A percentile compares a stretch with the other conserved stretches of the same genome.
Conservation (phyloP, 805 yeast species). For the Spathaspora gorwiae region DNA sequence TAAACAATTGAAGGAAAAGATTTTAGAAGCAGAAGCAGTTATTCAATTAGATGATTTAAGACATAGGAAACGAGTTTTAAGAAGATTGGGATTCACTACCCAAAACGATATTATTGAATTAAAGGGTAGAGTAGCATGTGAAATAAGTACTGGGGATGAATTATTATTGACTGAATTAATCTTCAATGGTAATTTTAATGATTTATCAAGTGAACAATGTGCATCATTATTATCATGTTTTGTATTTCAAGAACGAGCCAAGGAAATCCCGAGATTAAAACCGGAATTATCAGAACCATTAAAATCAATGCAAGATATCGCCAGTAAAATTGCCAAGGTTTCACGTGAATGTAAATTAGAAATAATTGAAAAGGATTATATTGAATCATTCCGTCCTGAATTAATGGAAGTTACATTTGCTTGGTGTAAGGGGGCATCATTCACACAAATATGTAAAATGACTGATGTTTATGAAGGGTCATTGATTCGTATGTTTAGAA, state of each 20-base stretch:
- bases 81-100: slow-evolving; percentile 87
- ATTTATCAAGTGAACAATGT: slow-evolving; percentile 80
- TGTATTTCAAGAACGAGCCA: slow-evolving; percentile 94
- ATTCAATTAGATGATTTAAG: slow-evolving; percentile 91
- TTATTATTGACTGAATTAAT: slow-evolving; percentile 82
- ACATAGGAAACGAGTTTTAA: slow-evolving; percentile 85
- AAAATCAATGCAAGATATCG: slow-evolving; percentile 85
- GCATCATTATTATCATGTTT: slow-evolving; percentile 91
- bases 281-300: slow-evolving; percentile 92
- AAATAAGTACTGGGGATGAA: slow-evolving; percentile 88
- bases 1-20: slow-evolving; percentile 56
- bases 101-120: slow-evolving; percentile 86
- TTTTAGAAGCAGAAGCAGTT: slow-evolving; percentile 81
- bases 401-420: slow-evolving; percentile 95
- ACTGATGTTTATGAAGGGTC: slow-evolving; percentile 98
- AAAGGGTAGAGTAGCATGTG: slow-evolving; percentile 97
- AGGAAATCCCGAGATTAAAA: slow-evolving; percentile 78
- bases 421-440: slow-evolving; percentile 95
- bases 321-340: slow-evolving; percentile 82
- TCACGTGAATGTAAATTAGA: slow-evolving; percentile 88
- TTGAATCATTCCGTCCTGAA: slow-evolving; percentile 86
- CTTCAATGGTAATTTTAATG: slow-evolving; percentile 93
- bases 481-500: slow-evolving; percentile 87
- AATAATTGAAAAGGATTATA: slow-evolving; percentile 84
- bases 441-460: slow-evolving; percentile 97